Evolutionary conservation across 768 basidiomycete genomes (phyloP).

Genomic region (Mycena rosella): DNA sequence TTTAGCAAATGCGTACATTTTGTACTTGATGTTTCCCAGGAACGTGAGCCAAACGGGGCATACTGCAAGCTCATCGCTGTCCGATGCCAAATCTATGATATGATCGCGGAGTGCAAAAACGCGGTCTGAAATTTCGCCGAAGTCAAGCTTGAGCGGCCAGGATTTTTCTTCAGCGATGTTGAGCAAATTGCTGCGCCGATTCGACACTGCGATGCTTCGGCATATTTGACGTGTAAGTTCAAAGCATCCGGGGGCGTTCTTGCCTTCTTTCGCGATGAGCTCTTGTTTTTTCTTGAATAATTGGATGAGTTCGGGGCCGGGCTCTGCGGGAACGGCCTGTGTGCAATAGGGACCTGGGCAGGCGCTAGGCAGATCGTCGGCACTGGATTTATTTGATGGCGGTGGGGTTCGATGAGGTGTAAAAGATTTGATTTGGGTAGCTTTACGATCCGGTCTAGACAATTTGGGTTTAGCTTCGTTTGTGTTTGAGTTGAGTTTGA

Average conservation of each 20-base stretch:
- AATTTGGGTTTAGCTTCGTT: too few relatives aligned
- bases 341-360: background rate
- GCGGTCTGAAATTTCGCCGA: background rate
- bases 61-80: background rate
- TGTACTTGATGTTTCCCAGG: background rate
- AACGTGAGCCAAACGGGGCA: background rate
- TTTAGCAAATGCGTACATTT: background rate
- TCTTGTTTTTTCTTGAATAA: background rate
- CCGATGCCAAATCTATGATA: background rate
- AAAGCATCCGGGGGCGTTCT: background rate
- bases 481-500: too few relatives aligned
- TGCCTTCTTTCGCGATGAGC: background rate
- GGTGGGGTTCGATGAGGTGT: too few relatives aligned
- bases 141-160: background rate
- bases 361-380: background rate
- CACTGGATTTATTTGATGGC: background rate
- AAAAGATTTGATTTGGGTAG: too few relatives aligned
- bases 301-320: background rate
- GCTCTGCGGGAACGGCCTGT: background rate
- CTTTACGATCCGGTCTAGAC: too few relatives aligned
- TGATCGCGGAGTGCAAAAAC: background rate
- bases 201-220: background rate
- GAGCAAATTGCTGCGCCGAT: background rate
- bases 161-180: background rate
- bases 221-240: slow-evolving; percentile 5